Evolutionary conservation across 2,329 filamentous ascomycete genomes (phyloP), one percentile per base, ranked within the genome.

Genomic region (Cladosporium sp.): DNA sequence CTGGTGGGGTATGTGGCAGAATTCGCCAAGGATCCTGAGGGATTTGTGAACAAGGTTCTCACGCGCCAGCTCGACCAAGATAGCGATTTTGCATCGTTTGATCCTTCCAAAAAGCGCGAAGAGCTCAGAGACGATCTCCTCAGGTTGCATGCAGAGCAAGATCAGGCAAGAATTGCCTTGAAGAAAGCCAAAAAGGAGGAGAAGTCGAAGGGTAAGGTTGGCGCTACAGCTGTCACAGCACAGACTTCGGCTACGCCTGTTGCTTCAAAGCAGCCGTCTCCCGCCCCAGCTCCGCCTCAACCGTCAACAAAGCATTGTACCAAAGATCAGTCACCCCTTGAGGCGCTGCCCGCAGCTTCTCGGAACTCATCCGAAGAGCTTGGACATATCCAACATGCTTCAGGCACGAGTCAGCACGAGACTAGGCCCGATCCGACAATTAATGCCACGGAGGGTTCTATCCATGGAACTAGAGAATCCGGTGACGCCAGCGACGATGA

Each of bases 1-100:
- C 81, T 98, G 3, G 81, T 97, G 4, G 90, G 89, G 2, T 99
- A 98, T 73, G 83, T 96, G 63, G 86, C 92, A 70, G 88, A 91
- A 69, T 97, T 99, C 69, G 84, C 96, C 18, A 83, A 87, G 62
- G 80, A 92, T 67, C 94, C 94, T 0, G 87, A 92, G 68, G 77
- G 75, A 0, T 95, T 96, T 70, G 83, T 91, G 18, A 80, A 80
- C 24, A 88, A 86, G 67, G 80, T 96, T 21, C 80, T 97, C 5
- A 84, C 82, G 30, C 86, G 84, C 49, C 84, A 91, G 70, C 86
- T 93, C 74, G 80, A 87, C 36, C 80, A 84, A 3, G 69, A 81
- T 1, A 76, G 76, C 24, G 84, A 87, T 65, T 88, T 87, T 83
- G 81, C 81, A n/a, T 77, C 80, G 36, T 79, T 87, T 69, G 76